A percentile compares a stretch with the other conserved stretches of the same genome.
phyloP scores from a whole-genome alignment of 352 stramenopile species.

The Albugo candida region DNA sequence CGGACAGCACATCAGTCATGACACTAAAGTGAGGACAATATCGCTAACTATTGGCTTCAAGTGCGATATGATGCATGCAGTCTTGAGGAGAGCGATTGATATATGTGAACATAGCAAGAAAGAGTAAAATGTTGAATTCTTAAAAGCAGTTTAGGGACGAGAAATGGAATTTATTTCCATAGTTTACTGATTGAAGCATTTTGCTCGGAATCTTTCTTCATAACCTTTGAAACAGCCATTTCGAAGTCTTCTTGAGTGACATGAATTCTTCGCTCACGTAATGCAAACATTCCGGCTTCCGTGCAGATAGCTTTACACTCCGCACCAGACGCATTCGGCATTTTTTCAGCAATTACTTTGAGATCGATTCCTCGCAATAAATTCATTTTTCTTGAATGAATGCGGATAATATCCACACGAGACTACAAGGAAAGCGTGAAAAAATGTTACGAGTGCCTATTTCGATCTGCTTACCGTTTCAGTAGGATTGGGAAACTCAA shows the following conservation, averaged over 20 bases:
- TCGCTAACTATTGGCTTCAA: too few species aligned
- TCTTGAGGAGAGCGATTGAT: too few species aligned
- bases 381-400: slow-evolving; percentile 99
- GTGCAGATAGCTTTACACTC: slow-evolving; percentile 99
- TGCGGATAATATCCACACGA: slow-evolving; percentile 94
- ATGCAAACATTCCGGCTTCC: slow-evolving; percentile 99
- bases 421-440: slow-evolving; percentile 32
- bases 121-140: too few species aligned
- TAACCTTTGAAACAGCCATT: slow-evolving; percentile 99
- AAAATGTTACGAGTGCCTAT: slow-evolving; percentile 3
- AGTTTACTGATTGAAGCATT: slow-evolving; percentile 98
- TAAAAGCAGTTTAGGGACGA: too few species aligned
- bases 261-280: slow-evolving; percentile 97
- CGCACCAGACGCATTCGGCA: slow-evolving; percentile 92
- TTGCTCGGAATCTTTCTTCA: slow-evolving; percentile 99
- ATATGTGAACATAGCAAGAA: too few species aligned
- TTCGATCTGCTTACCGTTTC: slow-evolving; percentile 52
- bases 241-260: slow-evolving; percentile 99
- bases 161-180: slow-evolving; percentile 88
- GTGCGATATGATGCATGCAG: too few species aligned
- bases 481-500: slow-evolving; percentile 98
- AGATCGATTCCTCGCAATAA: slow-evolving; percentile 97
- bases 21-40: too few species aligned
- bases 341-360: slow-evolving; percentile 95
- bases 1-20: too few species aligned